A percentile compares a stretch with the other conserved stretches of the same genome.
phyloP scores from a whole-genome alignment of 2,329 filamentous ascomycete species.

The Teratosphaeriaceae sp. region DNA sequence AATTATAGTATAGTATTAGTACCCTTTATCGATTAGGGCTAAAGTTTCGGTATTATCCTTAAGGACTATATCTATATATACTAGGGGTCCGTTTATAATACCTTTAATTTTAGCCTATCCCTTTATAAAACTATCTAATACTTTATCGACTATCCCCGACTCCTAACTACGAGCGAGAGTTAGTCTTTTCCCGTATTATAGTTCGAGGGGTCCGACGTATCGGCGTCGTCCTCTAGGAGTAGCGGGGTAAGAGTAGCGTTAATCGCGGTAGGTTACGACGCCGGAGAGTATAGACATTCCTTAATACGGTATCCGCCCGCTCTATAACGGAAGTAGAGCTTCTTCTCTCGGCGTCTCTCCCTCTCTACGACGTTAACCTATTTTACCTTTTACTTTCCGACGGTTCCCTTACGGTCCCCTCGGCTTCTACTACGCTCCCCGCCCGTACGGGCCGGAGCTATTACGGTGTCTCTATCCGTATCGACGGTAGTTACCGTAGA shows the following conservation, averaged over 20 bases:
- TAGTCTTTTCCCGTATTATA: slow-evolving; percentile 4
- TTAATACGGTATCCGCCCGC: slow-evolving; percentile 1
- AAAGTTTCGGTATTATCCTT: slow-evolving; percentile 2
- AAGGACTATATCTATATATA: slow-evolving; percentile 9
- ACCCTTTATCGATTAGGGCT: slow-evolving; percentile 7
- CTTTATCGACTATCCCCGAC: slow-evolving; percentile 1
- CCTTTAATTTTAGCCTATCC: not conserved
- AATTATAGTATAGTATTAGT: slow-evolving; percentile 10
- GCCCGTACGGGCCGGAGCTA: not conserved
- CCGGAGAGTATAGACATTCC: not conserved
- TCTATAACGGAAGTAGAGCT: slow-evolving; percentile 3
- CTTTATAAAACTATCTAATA: too few relatives aligned
- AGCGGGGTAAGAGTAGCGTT: not conserved
- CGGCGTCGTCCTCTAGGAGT: slow-evolving; percentile 1
- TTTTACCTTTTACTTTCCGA: not conserved
- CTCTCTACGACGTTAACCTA: not conserved
- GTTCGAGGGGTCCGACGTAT: not conserved
- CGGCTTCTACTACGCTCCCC: not conserved
- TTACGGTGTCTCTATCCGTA: slow-evolving; percentile 4
- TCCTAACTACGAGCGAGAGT: slow-evolving; percentile 7
- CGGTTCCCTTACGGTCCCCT: not conserved
- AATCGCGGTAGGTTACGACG: slow-evolving; percentile 1
- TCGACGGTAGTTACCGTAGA: not conserved
- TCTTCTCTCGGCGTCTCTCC: not conserved
- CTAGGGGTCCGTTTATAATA: slow-evolving; percentile 3